Evolutionary conservation across 257 asterid genomes (phyloP).

Genomic region (Fraxinus americana): DNA sequence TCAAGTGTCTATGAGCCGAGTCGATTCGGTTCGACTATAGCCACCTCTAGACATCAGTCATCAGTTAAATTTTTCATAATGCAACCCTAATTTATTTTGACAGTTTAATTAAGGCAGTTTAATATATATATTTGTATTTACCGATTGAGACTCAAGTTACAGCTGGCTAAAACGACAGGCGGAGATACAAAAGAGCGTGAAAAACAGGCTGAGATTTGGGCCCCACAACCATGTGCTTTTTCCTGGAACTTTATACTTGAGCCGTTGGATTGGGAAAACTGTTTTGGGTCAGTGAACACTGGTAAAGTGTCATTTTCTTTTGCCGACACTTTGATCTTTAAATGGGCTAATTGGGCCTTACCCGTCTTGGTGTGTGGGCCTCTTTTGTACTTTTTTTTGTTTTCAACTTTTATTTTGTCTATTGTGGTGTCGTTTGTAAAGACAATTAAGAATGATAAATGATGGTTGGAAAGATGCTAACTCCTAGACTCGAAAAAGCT

Average conservation of each 20-base stretch:
- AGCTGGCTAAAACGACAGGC: neutral
- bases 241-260: neutral
- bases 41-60: too few relatives aligned
- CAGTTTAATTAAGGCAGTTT: too few relatives aligned
- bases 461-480: too few relatives aligned
- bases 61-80: too few relatives aligned
- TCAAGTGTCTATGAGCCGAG: too few relatives aligned
- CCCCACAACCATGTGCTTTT: neutral
- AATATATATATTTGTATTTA: neutral
- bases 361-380: neutral
- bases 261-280: slow-evolving; percentile 2
- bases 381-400: neutral
- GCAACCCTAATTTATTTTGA: too few relatives aligned
- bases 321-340: neutral
- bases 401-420: neutral
- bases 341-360: neutral
- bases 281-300: neutral
- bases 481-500: too few relatives aligned
- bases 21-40: too few relatives aligned
- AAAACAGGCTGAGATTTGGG: neutral
- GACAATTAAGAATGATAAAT: too few relatives aligned
- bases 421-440: neutral
- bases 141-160: neutral
- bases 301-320: neutral
- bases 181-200: neutral